phyloP scores from a whole-genome alignment of 176 grass and related monocot genomes.

The Juncus inflexus region DNA sequence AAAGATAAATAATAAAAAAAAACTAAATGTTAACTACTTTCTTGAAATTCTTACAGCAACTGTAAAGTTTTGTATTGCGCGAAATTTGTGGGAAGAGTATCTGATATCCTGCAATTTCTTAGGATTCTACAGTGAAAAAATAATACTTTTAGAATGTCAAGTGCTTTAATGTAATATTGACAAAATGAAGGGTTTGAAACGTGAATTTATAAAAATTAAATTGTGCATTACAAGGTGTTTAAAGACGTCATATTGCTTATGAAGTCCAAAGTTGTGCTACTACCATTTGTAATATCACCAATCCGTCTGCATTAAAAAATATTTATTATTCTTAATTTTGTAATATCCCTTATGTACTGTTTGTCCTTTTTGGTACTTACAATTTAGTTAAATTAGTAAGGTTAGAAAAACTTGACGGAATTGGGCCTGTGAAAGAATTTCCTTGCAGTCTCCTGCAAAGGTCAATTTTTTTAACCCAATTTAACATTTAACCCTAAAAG shows the following conservation, averaged over 20 bases:
- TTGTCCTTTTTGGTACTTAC: conserved; percentile 40
- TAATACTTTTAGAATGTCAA: neutral
- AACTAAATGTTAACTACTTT: neutral
- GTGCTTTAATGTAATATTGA: neutral
- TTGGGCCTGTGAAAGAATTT: conserved; percentile 72
- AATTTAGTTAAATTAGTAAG: conserved; percentile 41
- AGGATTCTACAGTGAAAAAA: conserved; percentile 51
- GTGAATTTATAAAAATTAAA: conserved; percentile 1
- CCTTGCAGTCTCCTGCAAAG: conserved; percentile 71
- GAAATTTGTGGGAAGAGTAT: conserved; percentile 64
- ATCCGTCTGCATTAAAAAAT: conserved; percentile 43
- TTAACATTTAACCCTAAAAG: neutral
- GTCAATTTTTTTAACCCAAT: conserved; percentile 3
- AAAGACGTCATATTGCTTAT: conserved; percentile 64
- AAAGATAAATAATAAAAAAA: too few species aligned
- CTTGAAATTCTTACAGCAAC: conserved; percentile 8
- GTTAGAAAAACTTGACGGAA: conserved; percentile 60
- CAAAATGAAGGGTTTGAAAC: neutral
- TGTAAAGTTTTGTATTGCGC: conserved; percentile 29
- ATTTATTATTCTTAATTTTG: neutral
- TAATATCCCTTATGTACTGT: neutral
- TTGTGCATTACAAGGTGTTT: conserved; percentile 38
- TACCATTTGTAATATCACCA: conserved; percentile 67
- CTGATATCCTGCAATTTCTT: conserved; percentile 88
- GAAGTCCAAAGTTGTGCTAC: conserved; percentile 56